Base-by-base conservation (phyloP, 352 stramenopile species). In the Phytophthora vignae region DNA sequence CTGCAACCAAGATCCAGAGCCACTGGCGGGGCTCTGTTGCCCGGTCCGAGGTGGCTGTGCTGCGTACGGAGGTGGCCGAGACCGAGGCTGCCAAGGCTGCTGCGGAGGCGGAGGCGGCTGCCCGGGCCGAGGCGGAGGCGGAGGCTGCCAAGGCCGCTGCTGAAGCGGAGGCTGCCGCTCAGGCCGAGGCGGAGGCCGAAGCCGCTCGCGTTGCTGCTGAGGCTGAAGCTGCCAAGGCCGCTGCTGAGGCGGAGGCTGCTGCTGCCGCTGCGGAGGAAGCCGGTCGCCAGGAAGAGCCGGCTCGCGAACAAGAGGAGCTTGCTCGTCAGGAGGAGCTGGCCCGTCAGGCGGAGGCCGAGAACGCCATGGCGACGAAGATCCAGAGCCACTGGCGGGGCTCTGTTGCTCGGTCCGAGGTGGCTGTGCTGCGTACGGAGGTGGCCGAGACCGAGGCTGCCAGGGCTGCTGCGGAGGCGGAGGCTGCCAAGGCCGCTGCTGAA, bases 1-100 rank as follows among this genome's bases (percentile, higher is more conserved):
- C 76, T 19, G 78, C 69, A 22, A 80, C 54, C 10, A 64, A 70
- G 22, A 79, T 82, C 22, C 75, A 82, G 49, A 69, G 62, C 21
- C 68, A 71, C 22, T 83, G 73, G 73, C 70, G 73, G 27, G 73
- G 69, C n/a, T 64, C 53, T 2, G 62, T 69, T 5, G 54, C 62
- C 49, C 53, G 62, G 10, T 38, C 64, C 4, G 36, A 66, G 12
- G 65, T 67, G 9, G 36, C 69, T n/a, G 14, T n/a, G 11, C 31
- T 73, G 15, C 58, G 49, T 55, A 38, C 60, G 1, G 49, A 67
- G 40, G 60, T 40, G 10, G 33, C 61, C 14, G 53, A 60, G 27
- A n/a, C 46, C 27, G 61, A 60, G 12, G 38, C 21, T 22, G 52
- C 60, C 2, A 42, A 59, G 49, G 60, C 46, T 36, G 59, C 29